A percentile compares a stretch with the other conserved stretches of the same genome.
These are phyloP conservation scores for sorghum (Sorghum bicolor) DNA, from an alignment of 176 grass and related monocot species.

Conservation along the genomic window DNA sequence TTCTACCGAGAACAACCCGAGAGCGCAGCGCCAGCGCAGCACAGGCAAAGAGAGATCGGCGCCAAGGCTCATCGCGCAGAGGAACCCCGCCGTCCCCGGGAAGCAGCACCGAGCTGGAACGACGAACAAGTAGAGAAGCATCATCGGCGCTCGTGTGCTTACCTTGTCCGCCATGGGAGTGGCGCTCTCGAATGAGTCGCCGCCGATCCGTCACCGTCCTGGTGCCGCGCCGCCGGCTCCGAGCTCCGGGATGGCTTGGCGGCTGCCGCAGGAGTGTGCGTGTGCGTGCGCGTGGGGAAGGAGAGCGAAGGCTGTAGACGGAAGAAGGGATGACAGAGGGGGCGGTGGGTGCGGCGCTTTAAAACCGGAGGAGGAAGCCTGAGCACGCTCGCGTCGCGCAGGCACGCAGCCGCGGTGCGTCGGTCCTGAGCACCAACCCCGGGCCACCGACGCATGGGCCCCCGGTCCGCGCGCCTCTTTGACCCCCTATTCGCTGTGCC, in stretches of 20 bases:
- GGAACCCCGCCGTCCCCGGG: background rate
- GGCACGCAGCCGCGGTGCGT: background rate
- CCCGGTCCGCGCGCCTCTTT: background rate
- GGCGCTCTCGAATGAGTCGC: background rate
- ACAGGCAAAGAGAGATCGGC: background rate
- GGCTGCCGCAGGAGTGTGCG: background rate
- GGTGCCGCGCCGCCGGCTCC: background rate
- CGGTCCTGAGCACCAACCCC: conserved; percentile 22
- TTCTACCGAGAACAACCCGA: background rate
- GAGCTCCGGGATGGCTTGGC: background rate
- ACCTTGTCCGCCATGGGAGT: conserved; percentile 74
- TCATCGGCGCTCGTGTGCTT: background rate
- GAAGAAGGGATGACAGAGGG: background rate
- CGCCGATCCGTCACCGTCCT: background rate
- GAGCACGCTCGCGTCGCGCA: background rate
- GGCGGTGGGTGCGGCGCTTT: conserved; percentile 32
- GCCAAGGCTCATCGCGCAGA: background rate
- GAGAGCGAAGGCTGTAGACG: background rate
- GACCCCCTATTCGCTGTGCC: conserved; percentile 37
- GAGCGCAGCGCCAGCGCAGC: background rate
- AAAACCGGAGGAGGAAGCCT: background rate
- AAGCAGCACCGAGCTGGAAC: background rate
- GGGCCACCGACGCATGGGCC: conserved; percentile 39
- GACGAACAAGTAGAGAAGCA: background rate
- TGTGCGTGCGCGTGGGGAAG: background rate